Percentiles rank a stretch among this genome's conserved stretches.
Conservation (phyloP, 768 basidiomycete species). For the Phaeotremella skinneri region DNA sequence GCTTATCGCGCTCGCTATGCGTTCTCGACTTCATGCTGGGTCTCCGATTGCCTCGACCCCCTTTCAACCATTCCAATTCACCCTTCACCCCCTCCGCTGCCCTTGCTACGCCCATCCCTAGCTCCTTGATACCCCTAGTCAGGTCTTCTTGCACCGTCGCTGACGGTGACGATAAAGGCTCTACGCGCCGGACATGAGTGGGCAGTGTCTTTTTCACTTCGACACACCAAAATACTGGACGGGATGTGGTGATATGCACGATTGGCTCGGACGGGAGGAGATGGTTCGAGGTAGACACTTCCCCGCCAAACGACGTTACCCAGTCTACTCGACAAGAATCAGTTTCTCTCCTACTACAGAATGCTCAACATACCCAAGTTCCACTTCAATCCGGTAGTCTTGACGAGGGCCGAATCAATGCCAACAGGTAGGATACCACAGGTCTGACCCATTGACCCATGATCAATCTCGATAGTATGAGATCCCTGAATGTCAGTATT, state of each 20-base stretch:
- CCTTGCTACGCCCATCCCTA: conserved; percentile 3
- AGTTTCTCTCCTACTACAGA: background rate
- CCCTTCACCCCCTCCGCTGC: conserved; percentile 5
- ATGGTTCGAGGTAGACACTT: conserved; percentile 93
- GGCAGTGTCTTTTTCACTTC: conserved; percentile 15
- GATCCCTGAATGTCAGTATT: conserved; percentile 63
- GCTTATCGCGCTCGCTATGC: background rate
- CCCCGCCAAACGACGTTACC: conserved; percentile 74
- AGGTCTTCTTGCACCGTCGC: background rate
- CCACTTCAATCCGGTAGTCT: conserved; percentile 84
- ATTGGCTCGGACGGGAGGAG: conserved; percentile 64
- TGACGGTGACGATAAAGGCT: too few species aligned
- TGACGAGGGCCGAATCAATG: conserved; percentile 68
- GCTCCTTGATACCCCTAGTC: conserved; percentile 1
- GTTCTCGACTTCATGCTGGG: background rate
- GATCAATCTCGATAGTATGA: conserved; percentile 74
- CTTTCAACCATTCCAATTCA: conserved; percentile 9
- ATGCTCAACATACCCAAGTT: conserved; percentile 64
- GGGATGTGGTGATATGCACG: conserved; percentile 72
- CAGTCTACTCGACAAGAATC: conserved; percentile 53
- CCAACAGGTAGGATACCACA: conserved; percentile 96
- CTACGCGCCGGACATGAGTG: background rate
- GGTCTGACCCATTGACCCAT: conserved; percentile 71
- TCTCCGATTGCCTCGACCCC: conserved; percentile 4
- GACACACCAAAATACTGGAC: conserved; percentile 76